Conservation (phyloP, 768 basidiomycete species). For the Amanita polypyramis region DNA sequence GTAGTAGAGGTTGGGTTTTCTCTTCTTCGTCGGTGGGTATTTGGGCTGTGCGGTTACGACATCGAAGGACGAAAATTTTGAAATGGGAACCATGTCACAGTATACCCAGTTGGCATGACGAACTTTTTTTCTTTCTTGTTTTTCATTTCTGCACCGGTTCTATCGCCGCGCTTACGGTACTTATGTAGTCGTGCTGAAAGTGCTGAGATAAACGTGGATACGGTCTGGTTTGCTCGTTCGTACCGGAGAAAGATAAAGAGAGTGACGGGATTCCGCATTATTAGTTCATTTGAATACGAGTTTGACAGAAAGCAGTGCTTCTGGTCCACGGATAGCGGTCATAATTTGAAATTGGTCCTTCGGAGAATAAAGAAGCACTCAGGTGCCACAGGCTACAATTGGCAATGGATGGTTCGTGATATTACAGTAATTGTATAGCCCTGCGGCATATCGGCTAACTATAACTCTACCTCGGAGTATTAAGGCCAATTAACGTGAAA, state of each 20-base stretch:
- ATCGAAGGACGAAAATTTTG: no score
- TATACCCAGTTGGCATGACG: not conserved
- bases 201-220: not conserved
- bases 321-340: not conserved
- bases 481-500: not conserved
- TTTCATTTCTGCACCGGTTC: not conserved
- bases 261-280: not conserved
- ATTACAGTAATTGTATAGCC: slow-evolving; percentile 3
- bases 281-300: not conserved
- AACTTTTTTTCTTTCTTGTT: not conserved
- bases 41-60: no score
- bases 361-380: no score
- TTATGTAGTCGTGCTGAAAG: not conserved
- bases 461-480: not conserved
- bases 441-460: slow-evolving; percentile 1
- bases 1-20: no score
- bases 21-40: no score
- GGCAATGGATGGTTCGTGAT: not conserved
- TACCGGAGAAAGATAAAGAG: no score
- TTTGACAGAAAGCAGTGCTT: slow-evolving; percentile 1
- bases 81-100: no score
- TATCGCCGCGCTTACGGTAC: slow-evolving; percentile 3
- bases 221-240: slow-evolving; percentile 2
- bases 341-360: no score
- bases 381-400: not conserved